Evolutionary conservation across 2,329 filamentous ascomycete genomes (phyloP), one percentile per base, ranked within the genome.

Genomic region (Aspergillus melleus): DNA sequence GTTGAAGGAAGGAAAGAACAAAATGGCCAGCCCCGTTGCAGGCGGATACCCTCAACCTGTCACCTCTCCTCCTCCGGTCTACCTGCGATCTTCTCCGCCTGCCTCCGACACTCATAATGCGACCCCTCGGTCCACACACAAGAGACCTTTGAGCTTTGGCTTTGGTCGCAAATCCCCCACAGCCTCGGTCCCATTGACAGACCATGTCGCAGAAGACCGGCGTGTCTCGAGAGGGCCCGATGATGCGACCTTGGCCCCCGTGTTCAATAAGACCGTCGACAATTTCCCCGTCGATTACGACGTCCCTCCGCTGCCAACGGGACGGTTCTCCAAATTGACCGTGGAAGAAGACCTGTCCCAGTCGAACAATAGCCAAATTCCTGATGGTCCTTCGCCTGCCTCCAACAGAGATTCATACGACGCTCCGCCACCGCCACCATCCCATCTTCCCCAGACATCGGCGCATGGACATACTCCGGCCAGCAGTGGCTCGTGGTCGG

Each of bases 61-160:
- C 42, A 74, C 77, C 42, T 74, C 77, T 67, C 77, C 77, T 61
- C 73, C 77, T n/a, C 75, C 77, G 29, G 77, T 77, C 61, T 79
- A 80, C 64, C 69, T 78, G 62, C 70, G 72, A 62, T 73, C 76
- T 52, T 74, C 76, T 57, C 69, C 74, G 61, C 70, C 74, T 39
- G 64, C 70, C 44, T 64, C 68, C 52, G 54, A 67, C 52, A 64
- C 59, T 16, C 62, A 51, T 29, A 65, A 65, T 60, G 51, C 60
- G 42, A 64, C 64, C 16, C 69, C 71, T 53, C 69, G 66, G 55
- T 65, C 67, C 44, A 66, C 64, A 19, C 64, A 69, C 3, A 60
- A 66, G 47, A 63, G 53, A 14, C 66, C 66, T 20, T 57, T 62
- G 50, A 67, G 54, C 22, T 61, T 67, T 58, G 61, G 42, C 20